Conservation (phyloP, 148 eudicot species). For the Fagopyrum homotropicum region DNA sequence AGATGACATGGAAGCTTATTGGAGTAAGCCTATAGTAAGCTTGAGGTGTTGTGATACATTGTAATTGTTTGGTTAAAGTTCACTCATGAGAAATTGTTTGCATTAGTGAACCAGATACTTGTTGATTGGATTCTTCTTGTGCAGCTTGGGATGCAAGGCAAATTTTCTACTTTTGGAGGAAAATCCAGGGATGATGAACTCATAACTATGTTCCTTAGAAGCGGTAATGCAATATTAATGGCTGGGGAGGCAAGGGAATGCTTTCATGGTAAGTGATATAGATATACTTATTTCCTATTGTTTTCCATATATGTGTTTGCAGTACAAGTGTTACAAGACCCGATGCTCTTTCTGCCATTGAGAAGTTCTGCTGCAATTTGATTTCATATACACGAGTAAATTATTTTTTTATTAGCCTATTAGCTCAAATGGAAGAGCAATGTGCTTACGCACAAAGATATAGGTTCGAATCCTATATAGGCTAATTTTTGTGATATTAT, state of each 20-base stretch:
- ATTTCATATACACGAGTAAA: no score
- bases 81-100: background rate
- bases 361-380: no score
- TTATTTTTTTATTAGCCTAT: no score
- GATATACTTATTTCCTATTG: background rate
- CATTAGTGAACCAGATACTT: background rate
- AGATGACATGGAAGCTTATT: conserved; percentile 94
- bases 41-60: conserved; percentile 42
- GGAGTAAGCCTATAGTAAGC: conserved; percentile 95
- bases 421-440: no score
- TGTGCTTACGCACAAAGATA: no score
- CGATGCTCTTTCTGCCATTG: no score
- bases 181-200: conserved; percentile 77
- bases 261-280: conserved; percentile 68
- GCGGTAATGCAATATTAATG: conserved; percentile 83
- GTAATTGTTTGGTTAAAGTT: background rate
- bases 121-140: background rate
- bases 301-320: background rate
- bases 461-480: no score
- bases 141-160: conserved; percentile 92
- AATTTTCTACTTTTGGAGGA: conserved; percentile 88
- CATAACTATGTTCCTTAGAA: conserved; percentile 76
- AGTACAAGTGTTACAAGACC: background rate
- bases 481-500: no score
- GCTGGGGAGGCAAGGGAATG: conserved; percentile 95